Evolutionary conservation across 2,329 filamentous ascomycete species (phyloP), one percentile per base, ranked within the genome.

Genomic region (Phaeosphaeriaceae sp.): DNA sequence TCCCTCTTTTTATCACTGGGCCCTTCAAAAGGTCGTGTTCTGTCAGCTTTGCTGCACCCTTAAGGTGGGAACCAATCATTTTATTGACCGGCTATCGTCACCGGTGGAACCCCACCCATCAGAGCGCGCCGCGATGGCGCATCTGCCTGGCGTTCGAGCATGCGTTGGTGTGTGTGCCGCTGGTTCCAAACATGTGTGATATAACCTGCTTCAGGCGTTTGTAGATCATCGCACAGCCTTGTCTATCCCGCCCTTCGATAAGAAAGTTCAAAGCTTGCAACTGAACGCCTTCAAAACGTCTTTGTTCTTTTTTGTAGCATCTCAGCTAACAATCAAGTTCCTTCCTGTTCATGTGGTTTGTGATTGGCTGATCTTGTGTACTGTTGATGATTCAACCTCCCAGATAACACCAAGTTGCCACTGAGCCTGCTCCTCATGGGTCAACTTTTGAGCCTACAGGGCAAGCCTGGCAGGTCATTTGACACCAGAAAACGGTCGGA

Each of bases 81-180:
- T 48, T 40, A 20, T 36, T 42, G 30, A 40, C 33, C 38, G 23
- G 52, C 41, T 49, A 44, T 44, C 42, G 42, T 52, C 32, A 52
- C 52, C 52, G 38, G 45, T 52, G 16, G n/a, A 17, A 52, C 46
- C 42, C 48, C 49, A 42, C 49, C 39, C 47, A 21, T 36, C 35
- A 50, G 18, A 34, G 45, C 37, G 18, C 26, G 20, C 32, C 44
- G 16, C 36, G 9, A 16, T 39, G 33, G 39, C 26, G 17, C 36
- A 42, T 23, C 32, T 50, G 41, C 46, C 40, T 47, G 20, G 29
- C 17, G 13, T 36, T 28, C 12, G 20, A 29, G 26, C 20, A 15
- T 23, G 4, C 32, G 39, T 29, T 28, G 30, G n/a, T 11, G 34
- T 28, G 18, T n/a, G 38, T 46, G 7, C 15, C 38, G 40, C 40